phyloP scores from a whole-genome alignment of 2,329 filamentous ascomycete species.

The Botrytis paeoniae region DNA sequence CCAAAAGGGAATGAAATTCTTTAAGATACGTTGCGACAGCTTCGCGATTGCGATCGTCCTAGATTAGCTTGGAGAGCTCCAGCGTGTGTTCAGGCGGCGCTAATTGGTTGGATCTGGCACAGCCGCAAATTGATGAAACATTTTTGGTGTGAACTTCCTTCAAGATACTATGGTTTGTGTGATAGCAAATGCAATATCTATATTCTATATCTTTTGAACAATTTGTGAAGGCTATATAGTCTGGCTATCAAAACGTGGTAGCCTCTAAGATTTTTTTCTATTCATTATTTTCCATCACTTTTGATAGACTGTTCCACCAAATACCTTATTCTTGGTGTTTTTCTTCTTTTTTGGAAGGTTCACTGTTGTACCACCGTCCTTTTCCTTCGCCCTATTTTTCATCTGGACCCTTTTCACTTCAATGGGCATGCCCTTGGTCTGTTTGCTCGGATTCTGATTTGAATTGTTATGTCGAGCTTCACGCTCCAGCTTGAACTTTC shows the following conservation, averaged over 20 bases:
- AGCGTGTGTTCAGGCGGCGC: conserved; percentile 5
- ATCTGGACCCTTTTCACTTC: not conserved
- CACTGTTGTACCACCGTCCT: not conserved
- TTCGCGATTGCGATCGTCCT: conserved; percentile 20
- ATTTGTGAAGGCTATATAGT: not conserved
- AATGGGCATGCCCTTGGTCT: not conserved
- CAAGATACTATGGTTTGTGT: not conserved
- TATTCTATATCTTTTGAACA: not conserved
- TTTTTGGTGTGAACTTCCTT: not conserved
- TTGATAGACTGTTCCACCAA: not conserved
- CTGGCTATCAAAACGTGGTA: not conserved
- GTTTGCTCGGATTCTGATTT: not conserved
- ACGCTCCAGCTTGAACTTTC: not conserved
- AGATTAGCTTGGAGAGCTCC: conserved; percentile 4
- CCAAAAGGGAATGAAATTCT: not conserved
- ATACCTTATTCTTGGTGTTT: not conserved
- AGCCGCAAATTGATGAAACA: conserved; percentile 5
- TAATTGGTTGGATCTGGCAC: conserved; percentile 13
- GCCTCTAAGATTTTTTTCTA: not conserved
- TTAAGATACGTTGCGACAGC: conserved; percentile 31
- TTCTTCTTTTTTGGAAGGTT: not conserved
- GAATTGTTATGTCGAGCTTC: not conserved
- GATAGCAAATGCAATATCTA: not conserved
- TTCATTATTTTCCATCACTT: not conserved
- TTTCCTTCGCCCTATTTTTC: not conserved